These are phyloP conservation scores for Capronia epimyces DNA, from an alignment of 2,329 filamentous ascomycete species.

Conservation along the genomic window DNA sequence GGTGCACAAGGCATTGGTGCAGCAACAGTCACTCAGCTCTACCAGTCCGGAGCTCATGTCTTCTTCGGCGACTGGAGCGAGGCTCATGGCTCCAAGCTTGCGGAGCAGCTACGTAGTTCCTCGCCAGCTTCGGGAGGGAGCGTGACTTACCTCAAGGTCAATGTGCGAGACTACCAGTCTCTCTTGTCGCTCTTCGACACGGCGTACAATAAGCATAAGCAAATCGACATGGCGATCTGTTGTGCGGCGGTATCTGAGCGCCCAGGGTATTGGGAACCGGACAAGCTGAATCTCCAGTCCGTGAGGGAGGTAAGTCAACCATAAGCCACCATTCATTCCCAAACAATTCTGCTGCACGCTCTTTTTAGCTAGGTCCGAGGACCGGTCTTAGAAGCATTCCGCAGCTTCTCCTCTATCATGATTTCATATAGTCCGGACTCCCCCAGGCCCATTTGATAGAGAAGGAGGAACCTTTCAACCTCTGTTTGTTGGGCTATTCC, in stretches of 20 bases:
- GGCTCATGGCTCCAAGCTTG: constrained; percentile 29
- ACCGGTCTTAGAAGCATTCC: too few species aligned
- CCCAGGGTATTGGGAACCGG: constrained; percentile 23
- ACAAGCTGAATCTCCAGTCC: constrained; percentile 19
- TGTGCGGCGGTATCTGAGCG: constrained; percentile 45
- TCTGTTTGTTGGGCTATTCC: too few species aligned
- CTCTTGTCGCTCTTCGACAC: constrained; percentile 45
- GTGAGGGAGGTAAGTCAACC: constrained; percentile 18
- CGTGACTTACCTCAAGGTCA: constrained; percentile 29
- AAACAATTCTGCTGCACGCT: too few species aligned
- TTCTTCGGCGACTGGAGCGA: constrained; percentile 40
- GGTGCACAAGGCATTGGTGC: constrained; percentile 44
- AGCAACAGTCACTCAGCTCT: constrained; percentile 38
- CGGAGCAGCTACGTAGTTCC: constrained; percentile 15
- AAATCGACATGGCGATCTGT: constrained; percentile 46
- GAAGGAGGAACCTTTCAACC: too few species aligned
- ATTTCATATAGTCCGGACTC: too few species aligned
- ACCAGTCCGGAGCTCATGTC: constrained; percentile 39
- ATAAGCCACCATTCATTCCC: too few species aligned
- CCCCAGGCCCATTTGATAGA: too few species aligned
- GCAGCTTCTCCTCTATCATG: too few species aligned
- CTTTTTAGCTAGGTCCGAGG: not conserved
- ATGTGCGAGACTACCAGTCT: constrained; percentile 44
- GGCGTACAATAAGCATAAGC: constrained; percentile 41
- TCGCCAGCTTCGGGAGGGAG: constrained; percentile 10